phyloP scores from a whole-genome alignment of 371 early-diverging fungal genomes.

The Rhizomucor pusillus region DNA sequence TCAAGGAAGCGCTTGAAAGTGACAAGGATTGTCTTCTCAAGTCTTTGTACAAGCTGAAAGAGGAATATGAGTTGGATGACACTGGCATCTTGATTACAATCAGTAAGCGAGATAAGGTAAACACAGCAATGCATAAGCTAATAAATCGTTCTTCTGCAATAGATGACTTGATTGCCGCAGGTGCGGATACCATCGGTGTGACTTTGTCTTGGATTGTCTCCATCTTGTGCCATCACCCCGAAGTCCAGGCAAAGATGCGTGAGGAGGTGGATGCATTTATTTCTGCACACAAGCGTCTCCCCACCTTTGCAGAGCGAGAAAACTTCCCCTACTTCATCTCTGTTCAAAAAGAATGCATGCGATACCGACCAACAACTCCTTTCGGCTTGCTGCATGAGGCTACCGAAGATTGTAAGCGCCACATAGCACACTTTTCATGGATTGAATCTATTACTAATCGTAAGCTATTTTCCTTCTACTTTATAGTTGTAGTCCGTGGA shows the following conservation, averaged over 20 bases:
- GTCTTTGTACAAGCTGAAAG: constrained; percentile 16
- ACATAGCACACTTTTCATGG: neutral
- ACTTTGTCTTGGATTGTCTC: constrained; percentile 14
- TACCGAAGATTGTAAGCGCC: constrained; percentile 18
- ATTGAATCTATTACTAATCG: constrained; percentile 4
- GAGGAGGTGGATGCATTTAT: constrained; percentile 16
- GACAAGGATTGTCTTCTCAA: constrained; percentile 17
- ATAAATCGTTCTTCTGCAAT: neutral
- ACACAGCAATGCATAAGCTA: neutral
- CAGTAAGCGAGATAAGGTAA: constrained; percentile 12
- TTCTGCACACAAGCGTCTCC: constrained; percentile 7
- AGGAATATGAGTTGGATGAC: constrained; percentile 20
- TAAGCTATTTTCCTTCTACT: neutral
- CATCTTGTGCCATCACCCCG: constrained; percentile 18
- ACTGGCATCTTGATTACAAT: constrained; percentile 13
- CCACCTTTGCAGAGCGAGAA: constrained; percentile 19
- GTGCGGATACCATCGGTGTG: constrained; percentile 20
- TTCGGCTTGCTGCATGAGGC: constrained; percentile 21
- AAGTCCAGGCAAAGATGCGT: constrained; percentile 14
- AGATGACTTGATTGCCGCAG: constrained; percentile 25
- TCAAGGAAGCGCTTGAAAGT: constrained; percentile 9
- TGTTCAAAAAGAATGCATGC: constrained; percentile 25
- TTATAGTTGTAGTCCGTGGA: constrained; percentile 18
- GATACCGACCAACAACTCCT: constrained; percentile 12
- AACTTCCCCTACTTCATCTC: constrained; percentile 14